Percentiles rank a stretch among this genome's conserved stretches.
These are phyloP conservation scores for Hanseniaspora vineae DNA, from an alignment of 805 yeast genomes.

Conservation along the genomic window DNA sequence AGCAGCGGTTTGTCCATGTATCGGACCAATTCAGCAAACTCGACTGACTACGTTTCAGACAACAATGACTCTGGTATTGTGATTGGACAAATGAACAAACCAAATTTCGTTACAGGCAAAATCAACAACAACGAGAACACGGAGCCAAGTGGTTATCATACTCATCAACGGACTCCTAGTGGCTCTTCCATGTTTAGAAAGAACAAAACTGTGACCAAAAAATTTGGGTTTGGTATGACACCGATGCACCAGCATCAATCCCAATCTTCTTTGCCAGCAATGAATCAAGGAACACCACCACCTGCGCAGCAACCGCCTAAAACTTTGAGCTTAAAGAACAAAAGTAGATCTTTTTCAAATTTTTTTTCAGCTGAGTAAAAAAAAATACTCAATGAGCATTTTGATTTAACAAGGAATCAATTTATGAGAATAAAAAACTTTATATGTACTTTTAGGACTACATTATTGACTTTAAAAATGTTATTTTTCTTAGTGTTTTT, in stretches of 20 bases:
- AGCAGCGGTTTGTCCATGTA: neutral
- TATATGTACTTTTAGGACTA: neutral
- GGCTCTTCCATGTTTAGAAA: neutral
- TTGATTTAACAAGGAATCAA: no score
- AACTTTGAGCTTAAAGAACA: neutral
- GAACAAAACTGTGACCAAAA: conserved; percentile 13
- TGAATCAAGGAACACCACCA: neutral
- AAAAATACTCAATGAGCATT: no score
- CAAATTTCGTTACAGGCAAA: neutral
- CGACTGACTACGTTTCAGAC: neutral
- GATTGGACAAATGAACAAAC: neutral
- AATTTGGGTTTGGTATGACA: conserved; percentile 20
- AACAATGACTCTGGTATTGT: neutral
- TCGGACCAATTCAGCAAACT: neutral
- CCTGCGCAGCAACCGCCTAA: neutral
- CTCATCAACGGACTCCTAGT: neutral
- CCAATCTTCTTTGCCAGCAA: neutral
- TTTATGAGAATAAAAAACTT: neutral
- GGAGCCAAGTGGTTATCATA: no score
- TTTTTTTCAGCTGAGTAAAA: neutral
- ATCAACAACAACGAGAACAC: neutral
- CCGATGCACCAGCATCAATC: conserved; percentile 7
- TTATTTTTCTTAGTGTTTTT: no score
- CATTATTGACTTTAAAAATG: no score
- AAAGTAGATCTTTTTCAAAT: neutral